Evolutionary conservation across 2,329 filamentous ascomycete species (phyloP), one percentile per base, ranked within the genome.

Genomic region (Didymella pinodella): DNA sequence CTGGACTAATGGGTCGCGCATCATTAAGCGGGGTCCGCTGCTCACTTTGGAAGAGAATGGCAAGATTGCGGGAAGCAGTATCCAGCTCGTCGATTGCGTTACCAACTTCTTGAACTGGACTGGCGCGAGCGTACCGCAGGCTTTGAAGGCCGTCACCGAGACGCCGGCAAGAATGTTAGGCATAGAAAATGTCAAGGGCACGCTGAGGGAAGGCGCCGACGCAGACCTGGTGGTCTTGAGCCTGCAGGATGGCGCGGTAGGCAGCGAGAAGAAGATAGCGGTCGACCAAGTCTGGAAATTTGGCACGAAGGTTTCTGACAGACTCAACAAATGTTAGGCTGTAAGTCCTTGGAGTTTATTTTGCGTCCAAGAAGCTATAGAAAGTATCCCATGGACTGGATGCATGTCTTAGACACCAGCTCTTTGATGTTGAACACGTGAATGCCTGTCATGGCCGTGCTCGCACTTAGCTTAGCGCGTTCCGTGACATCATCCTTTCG

Each of bases 261-360:
- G 81, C 2, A 72, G 67, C 38, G 79, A 82, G 11, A 81, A 77
- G 61, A 83, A 81, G 57, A 78, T 94, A 40, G 80, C 84, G 11
- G 81, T 93, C n/a, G 88, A 91, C 59, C 85, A 91, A 76, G 90
- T 92, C 20, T 93, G 90, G 90, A 93, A 93, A 78, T 92, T 92
- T 80, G 90, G 90, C 6, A 48, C 62, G 10, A 75, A 67, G 62
- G 71, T 76, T 7, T 75, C 72, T 55, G 70, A 69, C 12, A 62
- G 53, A 34, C 49, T 44, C 20, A n/a, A 44, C 20, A 18, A 8
- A n/a, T 14, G 36, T 29, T 48, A 38, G 41, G 38, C 31, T 20
- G 8, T 40, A 40, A 22, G 38, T 7, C 4, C n/a, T 6, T 28
- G 48, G 22, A 29, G 22, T 22, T 22, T 29, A 18, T n/a, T 45